A percentile compares a stretch with the other conserved stretches of the same genome.
Evolutionary conservation across 202 grass and related monocot genomes (phyloP).

Genomic region (Panicum hallii): DNA sequence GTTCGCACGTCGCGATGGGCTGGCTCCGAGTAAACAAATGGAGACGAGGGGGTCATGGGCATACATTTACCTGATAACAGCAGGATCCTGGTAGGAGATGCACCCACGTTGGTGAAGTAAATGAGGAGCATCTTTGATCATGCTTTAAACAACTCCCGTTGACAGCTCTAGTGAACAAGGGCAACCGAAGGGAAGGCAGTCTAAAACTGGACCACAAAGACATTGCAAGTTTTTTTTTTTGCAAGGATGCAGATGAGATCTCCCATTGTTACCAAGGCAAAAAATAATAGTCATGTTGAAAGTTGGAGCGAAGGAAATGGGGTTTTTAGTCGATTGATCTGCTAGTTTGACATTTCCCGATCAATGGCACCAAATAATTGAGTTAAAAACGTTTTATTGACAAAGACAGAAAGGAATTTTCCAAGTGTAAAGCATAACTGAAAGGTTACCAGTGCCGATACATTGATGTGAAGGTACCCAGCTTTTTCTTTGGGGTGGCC

Average conservation of each 20-base stretch:
- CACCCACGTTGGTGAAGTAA: constrained; percentile 45
- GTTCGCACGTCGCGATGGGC: constrained; percentile 19
- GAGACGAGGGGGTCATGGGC: neutral
- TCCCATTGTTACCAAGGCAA: neutral
- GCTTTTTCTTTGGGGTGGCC: constrained; percentile 32
- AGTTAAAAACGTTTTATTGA: neutral
- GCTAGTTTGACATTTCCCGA: neutral
- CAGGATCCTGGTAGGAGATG: constrained; percentile 42
- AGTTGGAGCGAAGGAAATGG: neutral
- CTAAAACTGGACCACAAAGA: neutral
- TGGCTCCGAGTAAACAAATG: constrained; percentile 42
- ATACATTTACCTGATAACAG: constrained; percentile 25
- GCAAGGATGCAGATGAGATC: neutral
- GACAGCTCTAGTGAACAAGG: constrained; percentile 13
- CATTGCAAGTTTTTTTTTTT: neutral
- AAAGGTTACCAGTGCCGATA: constrained; percentile 28
- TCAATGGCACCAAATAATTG: constrained; percentile 1
- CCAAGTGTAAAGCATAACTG: constrained; percentile 41
- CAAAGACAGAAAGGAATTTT: constrained; percentile 21
- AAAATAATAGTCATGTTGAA: too few relatives aligned
- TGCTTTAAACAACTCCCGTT: neutral
- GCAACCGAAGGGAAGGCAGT: neutral
- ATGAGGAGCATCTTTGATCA: constrained; percentile 35
- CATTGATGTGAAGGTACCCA: constrained; percentile 31
- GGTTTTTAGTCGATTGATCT: neutral